Base-by-base conservation (phyloP, 2,329 filamentous ascomycete species). In the Cladosporium sp. region DNA sequence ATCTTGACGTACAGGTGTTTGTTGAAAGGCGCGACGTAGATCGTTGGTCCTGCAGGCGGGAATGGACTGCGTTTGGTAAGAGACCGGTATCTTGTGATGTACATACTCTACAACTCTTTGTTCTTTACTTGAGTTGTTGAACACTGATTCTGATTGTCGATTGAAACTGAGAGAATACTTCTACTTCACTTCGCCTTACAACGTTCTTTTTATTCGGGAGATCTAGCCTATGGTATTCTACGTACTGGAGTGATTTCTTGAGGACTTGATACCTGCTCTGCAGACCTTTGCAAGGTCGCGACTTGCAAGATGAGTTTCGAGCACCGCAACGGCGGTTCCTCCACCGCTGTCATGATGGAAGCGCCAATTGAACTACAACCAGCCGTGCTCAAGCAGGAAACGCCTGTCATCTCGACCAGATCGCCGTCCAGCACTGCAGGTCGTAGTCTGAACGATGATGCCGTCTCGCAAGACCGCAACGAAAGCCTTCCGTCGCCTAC, bases 401-500 rank as follows among this genome's bases (percentile, higher is more conserved):
- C 40, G 9, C 55, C 37, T n/a, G 17, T 25, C 25, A n/a, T 44
- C 19, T 24, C 56, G 1, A 58, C 48, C 44, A 69, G 67, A 3
- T 25, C 58, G 13, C 60, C 63, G 3, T 66, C 64, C 7, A 58
- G 62, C 9, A 52, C 58, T 3, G 67, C 42, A 58, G 19, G 62
- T 58, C 40, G 24, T 20, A 39, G 42, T 32, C 51, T 37, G 37
- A 49, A 47, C 32, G 28, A 24, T 4, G 39, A 37, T 19, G 40
- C 37, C 5, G 45, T 57, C n/a, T 24, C 49, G 3, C 45, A 58
- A 39, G 67, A 72, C 44, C 65, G 62, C 34, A 70, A 70, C 25
- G 76, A 76, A 49, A 72, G 66, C 19, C 66, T 80, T 0, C 78
- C 78, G 0, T 76, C 77, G 7, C 78, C 78, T 1, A 77, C 74